Percentiles rank a stretch among this genome's conserved stretches.
These are phyloP conservation scores for Fusarium goolgardi DNA, from an alignment of 2,329 filamentous ascomycete genomes.

Conservation along the genomic window DNA sequence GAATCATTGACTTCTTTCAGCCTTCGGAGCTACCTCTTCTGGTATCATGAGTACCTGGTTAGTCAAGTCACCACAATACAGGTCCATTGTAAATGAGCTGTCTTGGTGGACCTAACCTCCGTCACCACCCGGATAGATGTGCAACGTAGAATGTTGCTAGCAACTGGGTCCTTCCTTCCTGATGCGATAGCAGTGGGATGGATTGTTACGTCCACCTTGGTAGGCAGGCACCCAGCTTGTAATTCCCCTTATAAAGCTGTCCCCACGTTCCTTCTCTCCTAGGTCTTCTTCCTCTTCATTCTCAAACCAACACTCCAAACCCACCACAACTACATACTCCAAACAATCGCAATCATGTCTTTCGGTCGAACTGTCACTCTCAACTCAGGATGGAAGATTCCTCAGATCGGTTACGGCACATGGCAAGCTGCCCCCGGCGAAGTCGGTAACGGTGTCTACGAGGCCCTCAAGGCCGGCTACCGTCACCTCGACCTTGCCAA, in stretches of 20 bases:
- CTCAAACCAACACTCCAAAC: background rate
- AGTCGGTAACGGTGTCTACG: constrained; percentile 72
- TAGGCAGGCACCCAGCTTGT: background rate
- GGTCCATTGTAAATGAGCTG: constrained; percentile 8
- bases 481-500: constrained; percentile 68
- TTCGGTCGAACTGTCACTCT: constrained; percentile 66
- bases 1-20: constrained; percentile 9
- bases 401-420: constrained; percentile 69
- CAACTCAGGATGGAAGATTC: constrained; percentile 74
- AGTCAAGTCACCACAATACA: background rate
- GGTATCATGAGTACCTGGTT: constrained; percentile 13
- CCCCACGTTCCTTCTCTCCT: background rate
- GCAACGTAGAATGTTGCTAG: constrained; percentile 7
- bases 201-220: background rate
- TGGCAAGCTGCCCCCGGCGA: constrained; percentile 76
- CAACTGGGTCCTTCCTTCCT: constrained; percentile 14
- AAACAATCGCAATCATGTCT: constrained; percentile 60
- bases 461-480: constrained; percentile 72
- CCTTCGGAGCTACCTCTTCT: constrained; percentile 33
- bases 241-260: constrained; percentile 25
- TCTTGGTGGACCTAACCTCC: constrained; percentile 12
- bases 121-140: constrained; percentile 34
- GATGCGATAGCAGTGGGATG: constrained; percentile 10
- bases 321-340: background rate
- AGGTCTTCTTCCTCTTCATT: background rate